Evolutionary conservation across 1,139 yeast genomes (phyloP), one percentile per base, ranked within the genome.

Genomic region (Debaryomycetaceae sp.): DNA sequence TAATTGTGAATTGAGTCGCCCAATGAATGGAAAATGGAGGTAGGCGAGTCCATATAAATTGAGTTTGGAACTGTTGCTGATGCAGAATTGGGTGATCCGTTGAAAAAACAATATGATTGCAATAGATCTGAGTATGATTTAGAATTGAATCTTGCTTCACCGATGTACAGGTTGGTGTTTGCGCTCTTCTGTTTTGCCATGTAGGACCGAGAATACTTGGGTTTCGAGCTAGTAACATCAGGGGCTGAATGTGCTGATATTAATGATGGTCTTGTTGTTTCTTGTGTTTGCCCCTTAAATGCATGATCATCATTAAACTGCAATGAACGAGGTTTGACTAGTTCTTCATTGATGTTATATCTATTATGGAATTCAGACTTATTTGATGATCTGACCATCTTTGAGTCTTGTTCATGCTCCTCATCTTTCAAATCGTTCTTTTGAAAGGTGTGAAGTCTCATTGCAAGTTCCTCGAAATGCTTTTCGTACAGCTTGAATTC

Each of bases 61-160:
- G 45, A 27, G 6, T 43, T 38, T 11, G 46, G 41, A 5, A 45
- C 36, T 22, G 42, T 35, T 14, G 41, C 13, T 23, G 50, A 33
- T 40, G 50, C 36, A 20, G 49, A 27, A 31, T 47, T 46, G 24
- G 50, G 36, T 11, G 45, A 50, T 20, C 66, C 65, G 42, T 65
- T 63, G 43, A 63, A 65, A 52, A 66, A 66, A 49, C 72, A 66
- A 48, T 64, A 66, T 42, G 65, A 62, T 44, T 64, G 63, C 45
- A 66, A 51, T 41, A 66, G 56, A 45, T 65, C 68, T 8, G 69
- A 53, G 46, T 66, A 66, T 8, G 66, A 60, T 27, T 62, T 56
- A 24, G 65, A 59, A 47, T 57, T 57, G 45, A 59, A 57, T 11
- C 43, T 40, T 14, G 54, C 42, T 17, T 40, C 46, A 14, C 24